These are phyloP conservation scores for Pharus latifolius DNA, from an alignment of 176 grass and related monocot genomes.

Conservation along the genomic window DNA sequence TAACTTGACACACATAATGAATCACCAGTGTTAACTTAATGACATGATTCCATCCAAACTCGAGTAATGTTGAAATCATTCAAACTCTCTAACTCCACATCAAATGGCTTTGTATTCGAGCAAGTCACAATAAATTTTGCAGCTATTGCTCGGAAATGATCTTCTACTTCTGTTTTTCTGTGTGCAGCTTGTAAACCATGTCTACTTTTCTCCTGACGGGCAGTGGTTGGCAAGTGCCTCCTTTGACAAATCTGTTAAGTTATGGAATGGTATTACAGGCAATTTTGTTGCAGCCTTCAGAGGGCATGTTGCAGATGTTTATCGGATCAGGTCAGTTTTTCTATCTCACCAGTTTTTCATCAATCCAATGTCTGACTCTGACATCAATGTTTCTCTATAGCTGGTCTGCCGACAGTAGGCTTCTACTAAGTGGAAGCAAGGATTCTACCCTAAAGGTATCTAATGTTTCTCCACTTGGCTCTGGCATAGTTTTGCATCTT, in stretches of 20 bases:
- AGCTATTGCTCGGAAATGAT: neutral
- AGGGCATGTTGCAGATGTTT: constrained; percentile 90
- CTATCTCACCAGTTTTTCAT: neutral
- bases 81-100: neutral
- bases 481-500: neutral
- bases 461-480: neutral
- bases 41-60: neutral
- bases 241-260: constrained; percentile 95
- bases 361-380: neutral
- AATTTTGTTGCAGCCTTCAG: constrained; percentile 78
- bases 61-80: neutral
- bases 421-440: constrained; percentile 97
- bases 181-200: constrained; percentile 92
- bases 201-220: constrained; percentile 98
- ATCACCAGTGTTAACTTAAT: neutral
- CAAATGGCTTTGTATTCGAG: neutral
- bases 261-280: constrained; percentile 95
- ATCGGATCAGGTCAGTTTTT: constrained; percentile 74
- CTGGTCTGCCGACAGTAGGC: constrained; percentile 96
- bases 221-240: constrained; percentile 98
- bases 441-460: constrained; percentile 91
- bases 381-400: constrained; percentile 25
- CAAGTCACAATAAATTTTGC: neutral
- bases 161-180: constrained; percentile 1
- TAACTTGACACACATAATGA: neutral